Evolutionary conservation across 2,329 filamentous ascomycete species (phyloP), one percentile per base, ranked within the genome.

Genomic region (Cladophialophora bantiana): DNA sequence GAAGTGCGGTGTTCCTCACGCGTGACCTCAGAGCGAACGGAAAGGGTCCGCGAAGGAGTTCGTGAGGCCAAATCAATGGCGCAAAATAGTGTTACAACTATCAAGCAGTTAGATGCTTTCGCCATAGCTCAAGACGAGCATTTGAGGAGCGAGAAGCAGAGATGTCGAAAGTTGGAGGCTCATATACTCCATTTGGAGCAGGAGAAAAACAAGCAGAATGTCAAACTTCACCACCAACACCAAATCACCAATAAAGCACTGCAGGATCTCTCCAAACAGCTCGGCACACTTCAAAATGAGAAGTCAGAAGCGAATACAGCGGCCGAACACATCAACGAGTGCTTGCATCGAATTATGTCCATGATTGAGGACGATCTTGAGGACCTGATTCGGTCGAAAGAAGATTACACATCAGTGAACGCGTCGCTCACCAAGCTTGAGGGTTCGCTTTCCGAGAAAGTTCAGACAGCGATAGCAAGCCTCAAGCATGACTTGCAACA

Each of bases 101-200:
- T 66, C 34, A 48, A 55, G 18, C 20, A 54, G n/a, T 34, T 68
- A 40, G 38, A 60, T 26, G 59, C 59, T 18, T 32, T 66, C 4
- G 45, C 59, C 13, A 5, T 32, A 20, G 53, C 31, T 6, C 55
- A 68, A 48, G 18, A 35, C 13, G 64, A 66, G 2, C 60, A 57
- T 26, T 42, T 70, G 18, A 58, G 52, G 48, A 54, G 52, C 31
- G 66, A 71, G 31, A 62, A 66, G 53, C 60, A 54, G 45, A 66
- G 62, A 36, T 68, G 62, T 42, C 59, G 61, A 50, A 70, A 57
- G 48, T 45, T 68, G 54, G 68, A 70, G 18, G 38, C 57, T 10
- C 67, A 71, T 40, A 69, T 71, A 38, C 35, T 62, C 7, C 50
- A 60, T 26, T 26, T 70, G 31, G 62, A 66, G n/a, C 62, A 60